Evolutionary conservation across 495 filamentous ascomycete genomes (phyloP), one percentile per base, ranked within the genome.

Genomic region (Annulohypoxylon stygium): DNA sequence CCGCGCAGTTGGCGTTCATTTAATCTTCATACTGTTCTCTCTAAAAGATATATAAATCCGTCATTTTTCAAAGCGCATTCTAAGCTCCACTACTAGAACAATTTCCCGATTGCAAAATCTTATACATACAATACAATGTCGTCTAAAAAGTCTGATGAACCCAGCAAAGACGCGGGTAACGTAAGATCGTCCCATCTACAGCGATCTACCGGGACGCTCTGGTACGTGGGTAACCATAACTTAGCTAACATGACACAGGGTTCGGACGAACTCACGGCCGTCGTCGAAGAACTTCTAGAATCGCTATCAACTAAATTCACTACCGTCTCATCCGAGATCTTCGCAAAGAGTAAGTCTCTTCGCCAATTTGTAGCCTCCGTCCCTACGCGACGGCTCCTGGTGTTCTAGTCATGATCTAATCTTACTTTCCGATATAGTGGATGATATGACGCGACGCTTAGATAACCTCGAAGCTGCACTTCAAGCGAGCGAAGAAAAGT

Each of bases 371-470:
- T 2, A 20, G 18, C 43, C 14, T 9, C n/a, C 50, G 45, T 60
- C 14, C 41, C 25, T 55, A 30, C 43, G 20, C 34, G 10, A 51
- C 26, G 23, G n/a, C 36, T 64, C 34, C 39, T 36, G 34, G 36
- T 61, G 53, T 36, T 54, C 30, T 10, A 54, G 1, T 16, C 25
- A n/a, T n/a, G 50, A 2, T n/a, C 50, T 54, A 54, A 26, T 11
- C 4, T 7, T 23, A 53, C 53, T 70, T 69, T 51, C 75, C 45
- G 48, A 25, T 7, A 12, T 3, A 97, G 94, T 98, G 90, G 95
- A 98, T 75, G 96, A 97, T 63, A 98, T 98, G 95, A 91, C 93
- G 11, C 86, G 91, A 67, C 91, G 95, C 16, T 82, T 98, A 4
- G 95, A 98, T 78, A 93, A 91, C 57, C 88, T 98, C 37, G 95